phyloP scores from a whole-genome alignment of 1,284 basidiomycete genomes.

The Rugosomyces carneus region DNA sequence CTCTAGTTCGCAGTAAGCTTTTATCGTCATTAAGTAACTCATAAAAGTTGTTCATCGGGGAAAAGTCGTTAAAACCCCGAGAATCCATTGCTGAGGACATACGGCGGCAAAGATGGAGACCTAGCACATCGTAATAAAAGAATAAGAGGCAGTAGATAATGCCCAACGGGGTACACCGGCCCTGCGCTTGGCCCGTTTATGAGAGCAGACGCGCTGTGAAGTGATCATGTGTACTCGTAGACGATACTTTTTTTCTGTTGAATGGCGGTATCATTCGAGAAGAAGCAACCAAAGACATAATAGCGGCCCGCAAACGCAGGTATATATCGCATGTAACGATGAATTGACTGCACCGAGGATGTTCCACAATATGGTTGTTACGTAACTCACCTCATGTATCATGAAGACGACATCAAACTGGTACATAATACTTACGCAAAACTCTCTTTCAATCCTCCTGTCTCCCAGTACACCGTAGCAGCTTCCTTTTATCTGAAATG shows the following conservation, averaged over 20 bases:
- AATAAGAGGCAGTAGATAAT: too few relatives aligned
- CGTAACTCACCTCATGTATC: constrained; percentile 6
- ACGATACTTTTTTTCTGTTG: too few relatives aligned
- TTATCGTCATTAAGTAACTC: not conserved
- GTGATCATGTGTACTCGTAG: not conserved
- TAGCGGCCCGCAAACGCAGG: too few relatives aligned
- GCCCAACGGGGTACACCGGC: too few relatives aligned
- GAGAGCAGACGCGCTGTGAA: too few relatives aligned
- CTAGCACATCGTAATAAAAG: too few relatives aligned
- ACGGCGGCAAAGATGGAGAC: not conserved
- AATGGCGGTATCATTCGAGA: too few relatives aligned
- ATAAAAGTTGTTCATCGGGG: too few relatives aligned
- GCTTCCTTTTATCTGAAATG: constrained; percentile 51
- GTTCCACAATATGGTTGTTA: not conserved
- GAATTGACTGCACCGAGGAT: constrained; percentile 5
- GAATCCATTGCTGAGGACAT: not conserved
- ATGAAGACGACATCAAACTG: constrained; percentile 12
- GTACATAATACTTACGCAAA: constrained; percentile 40
- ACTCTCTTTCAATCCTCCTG: constrained; percentile 41
- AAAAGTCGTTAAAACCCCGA: constrained; percentile 7
- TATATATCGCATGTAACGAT: too few relatives aligned
- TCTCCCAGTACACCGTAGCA: constrained; percentile 51
- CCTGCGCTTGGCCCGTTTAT: not conserved
- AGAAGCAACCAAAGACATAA: too few relatives aligned
- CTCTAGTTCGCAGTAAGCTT: constrained; percentile 6